Base-by-base conservation (phyloP, 805 yeast species). In the Candida anglica region DNA sequence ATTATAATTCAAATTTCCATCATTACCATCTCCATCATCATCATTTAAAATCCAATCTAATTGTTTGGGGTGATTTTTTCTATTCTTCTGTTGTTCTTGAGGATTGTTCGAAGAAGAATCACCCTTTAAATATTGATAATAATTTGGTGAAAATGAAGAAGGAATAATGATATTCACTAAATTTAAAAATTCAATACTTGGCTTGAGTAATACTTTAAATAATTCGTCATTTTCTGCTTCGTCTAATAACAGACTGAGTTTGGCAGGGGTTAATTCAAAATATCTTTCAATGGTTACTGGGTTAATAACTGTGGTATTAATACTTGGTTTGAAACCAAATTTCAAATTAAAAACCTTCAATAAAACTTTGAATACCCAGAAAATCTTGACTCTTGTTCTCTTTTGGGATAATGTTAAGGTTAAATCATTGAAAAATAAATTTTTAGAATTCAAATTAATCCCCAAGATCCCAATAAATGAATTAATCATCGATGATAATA, bases 21-120 rank as follows among this genome's bases (percentile, higher is more conserved):
- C 73, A 38, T 65, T 66, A 5, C 73, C 71, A 40, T 66, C 73
- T 15, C 73, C 73, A 40, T 65, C 73, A 40, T 66, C 70, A 38
- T 67, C 70, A 37, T 65, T 65, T 28, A 66, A 50, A 16, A 66
- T 64, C 69, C 70, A 64, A 39, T 66, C 71, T 19, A 66, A 49
- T 24, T 44, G 52, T 24, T 47, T 47, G 13, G 53, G 52, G 27
- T 52, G 51, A 11, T 39, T 28, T 17, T 35, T 42, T 18, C 32
- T 30, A 15, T 39, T 40, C n/a, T 42, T 45, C 16, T 47, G 46
- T 10, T 37, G 38, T 28, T 47, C 43, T 4, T 44, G 41, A 11
- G 48, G 44, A n/a, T 53, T 46, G 13, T 47, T 49, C n/a, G n/a
- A n/a, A n/a, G n/a, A n/a, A 22, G 42, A 48, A 13, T 54, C 57